phyloP scores from a whole-genome alignment of 2,329 filamentous ascomycete genomes.

The Triangularia verruculosa region DNA sequence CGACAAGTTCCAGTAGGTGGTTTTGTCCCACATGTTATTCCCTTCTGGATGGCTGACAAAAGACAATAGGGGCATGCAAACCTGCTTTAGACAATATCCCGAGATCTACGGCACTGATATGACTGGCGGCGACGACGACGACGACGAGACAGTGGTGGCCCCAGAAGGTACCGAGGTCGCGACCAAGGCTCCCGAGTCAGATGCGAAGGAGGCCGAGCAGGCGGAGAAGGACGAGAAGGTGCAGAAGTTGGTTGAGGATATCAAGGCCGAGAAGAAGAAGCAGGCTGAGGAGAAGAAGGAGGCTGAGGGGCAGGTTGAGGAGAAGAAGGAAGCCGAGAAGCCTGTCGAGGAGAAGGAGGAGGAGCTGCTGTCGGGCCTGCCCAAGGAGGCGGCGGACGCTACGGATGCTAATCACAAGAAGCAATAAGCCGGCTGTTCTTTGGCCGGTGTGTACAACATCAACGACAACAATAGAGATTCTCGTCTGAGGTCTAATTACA shows the following conservation, averaged over 20 bases:
- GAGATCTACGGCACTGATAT: constrained; percentile 91
- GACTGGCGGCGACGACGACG: constrained; percentile 75
- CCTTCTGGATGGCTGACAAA: background rate
- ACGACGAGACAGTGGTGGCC: constrained; percentile 34
- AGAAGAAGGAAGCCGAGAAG: constrained; percentile 1
- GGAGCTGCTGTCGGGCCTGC: constrained; percentile 20
- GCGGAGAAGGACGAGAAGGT: background rate
- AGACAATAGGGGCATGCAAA: constrained; percentile 78
- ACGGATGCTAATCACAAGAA: constrained; percentile 34
- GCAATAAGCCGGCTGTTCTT: constrained; percentile 18
- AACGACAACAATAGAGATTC: background rate
- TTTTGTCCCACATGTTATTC: constrained; percentile 24
- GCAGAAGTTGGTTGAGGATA: constrained; percentile 10
- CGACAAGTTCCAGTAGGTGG: constrained; percentile 94
- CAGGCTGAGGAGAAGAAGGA: background rate
- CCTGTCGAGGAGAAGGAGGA: background rate
- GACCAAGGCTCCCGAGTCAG: background rate
- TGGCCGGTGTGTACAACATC: background rate
- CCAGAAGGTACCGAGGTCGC: constrained; percentile 23
- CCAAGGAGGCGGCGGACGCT: constrained; percentile 33
- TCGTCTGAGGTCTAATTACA: background rate
- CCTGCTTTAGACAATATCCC: constrained; percentile 90
- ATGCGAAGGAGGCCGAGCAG: background rate
- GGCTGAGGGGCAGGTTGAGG: constrained; percentile 7
- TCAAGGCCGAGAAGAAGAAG: background rate